Evolutionary conservation across 2,329 filamentous ascomycete species (phyloP).

Genomic region (Escovopsis sp.): DNA sequence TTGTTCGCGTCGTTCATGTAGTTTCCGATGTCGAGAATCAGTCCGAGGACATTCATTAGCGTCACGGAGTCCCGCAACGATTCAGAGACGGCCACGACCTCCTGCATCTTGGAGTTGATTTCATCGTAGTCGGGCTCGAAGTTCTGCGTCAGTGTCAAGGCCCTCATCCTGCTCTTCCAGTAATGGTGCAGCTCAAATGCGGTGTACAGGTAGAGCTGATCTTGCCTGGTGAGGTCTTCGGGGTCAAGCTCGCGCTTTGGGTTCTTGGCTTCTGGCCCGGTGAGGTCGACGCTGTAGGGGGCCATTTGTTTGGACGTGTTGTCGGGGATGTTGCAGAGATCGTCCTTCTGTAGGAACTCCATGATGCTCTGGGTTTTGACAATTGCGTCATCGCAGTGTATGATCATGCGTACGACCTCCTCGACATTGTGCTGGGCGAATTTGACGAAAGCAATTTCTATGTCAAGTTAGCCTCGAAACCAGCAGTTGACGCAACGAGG

Average conservation of each 20-base stretch:
- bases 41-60: slow-evolving; percentile 86
- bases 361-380: slow-evolving; percentile 84
- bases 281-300: slow-evolving; percentile 94
- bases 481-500: no score
- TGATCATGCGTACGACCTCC: slow-evolving; percentile 80
- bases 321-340: slow-evolving; percentile 83
- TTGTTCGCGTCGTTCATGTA: slow-evolving; percentile 99
- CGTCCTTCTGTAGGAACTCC: slow-evolving; percentile 90
- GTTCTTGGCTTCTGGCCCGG: slow-evolving; percentile 65
- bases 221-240: slow-evolving; percentile 74
- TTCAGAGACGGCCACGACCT: slow-evolving; percentile 79
- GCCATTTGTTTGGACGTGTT: slow-evolving; percentile 85
- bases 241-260: slow-evolving; percentile 77
- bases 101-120: slow-evolving; percentile 67
- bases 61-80: slow-evolving; percentile 81
- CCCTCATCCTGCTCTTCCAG: slow-evolving; percentile 96
- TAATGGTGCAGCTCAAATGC: slow-evolving; percentile 93
- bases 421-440: slow-evolving; percentile 76
- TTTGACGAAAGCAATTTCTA: slow-evolving; percentile 82
- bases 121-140: slow-evolving; percentile 88
- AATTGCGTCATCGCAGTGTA: slow-evolving; percentile 83
- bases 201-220: slow-evolving; percentile 88
- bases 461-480: slow-evolving; percentile 15
- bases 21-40: slow-evolving; percentile 96
- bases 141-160: slow-evolving; percentile 66